Percentiles rank a stretch among this genome's conserved stretches.
Conservation (phyloP, 2,329 filamentous ascomycete species). For the Colletotrichum falcatum region DNA sequence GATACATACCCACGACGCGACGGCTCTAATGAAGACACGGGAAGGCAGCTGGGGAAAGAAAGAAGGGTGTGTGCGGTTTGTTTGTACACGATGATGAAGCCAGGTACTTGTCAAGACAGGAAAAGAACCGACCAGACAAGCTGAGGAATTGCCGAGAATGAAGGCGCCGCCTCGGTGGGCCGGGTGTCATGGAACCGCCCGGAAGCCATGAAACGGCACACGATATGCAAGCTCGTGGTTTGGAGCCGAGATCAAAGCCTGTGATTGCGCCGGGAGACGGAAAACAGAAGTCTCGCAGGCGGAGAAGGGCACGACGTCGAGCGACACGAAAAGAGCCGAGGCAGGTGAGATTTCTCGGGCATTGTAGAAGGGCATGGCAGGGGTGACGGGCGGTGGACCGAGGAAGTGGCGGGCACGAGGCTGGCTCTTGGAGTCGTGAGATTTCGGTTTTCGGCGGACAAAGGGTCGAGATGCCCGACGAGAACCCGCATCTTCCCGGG, state of each 20-base stretch:
- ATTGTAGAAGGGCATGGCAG: conserved; percentile 19
- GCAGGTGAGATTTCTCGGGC: conserved; percentile 21
- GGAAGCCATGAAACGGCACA: conserved; percentile 18
- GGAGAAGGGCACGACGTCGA: conserved; percentile 29
- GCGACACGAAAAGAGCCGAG: conserved; percentile 37
- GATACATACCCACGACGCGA: conserved; percentile 28
- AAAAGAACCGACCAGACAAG: conserved; percentile 7
- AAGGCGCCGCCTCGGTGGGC: neutral
- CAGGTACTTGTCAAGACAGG: conserved; percentile 11
- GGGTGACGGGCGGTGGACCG: conserved; percentile 13
- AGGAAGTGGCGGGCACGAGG: conserved; percentile 21
- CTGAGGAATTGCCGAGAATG: neutral
- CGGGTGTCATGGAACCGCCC: neutral
- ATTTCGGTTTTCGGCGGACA: conserved; percentile 33
- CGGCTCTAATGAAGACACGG: conserved; percentile 27
- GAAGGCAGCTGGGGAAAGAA: neutral
- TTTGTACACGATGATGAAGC: neutral
- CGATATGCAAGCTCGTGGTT: conserved; percentile 37
- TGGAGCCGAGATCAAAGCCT: conserved; percentile 21
- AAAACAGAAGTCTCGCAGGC: conserved; percentile 14
- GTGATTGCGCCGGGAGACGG: conserved; percentile 15
- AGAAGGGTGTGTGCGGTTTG: conserved; percentile 2
- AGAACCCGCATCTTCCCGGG: conserved; percentile 39
- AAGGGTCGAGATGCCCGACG: conserved; percentile 20
- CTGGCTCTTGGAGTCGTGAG: conserved; percentile 5